Conservation (phyloP, 768 basidiomycete species). For the Agaricus bisporus region DNA sequence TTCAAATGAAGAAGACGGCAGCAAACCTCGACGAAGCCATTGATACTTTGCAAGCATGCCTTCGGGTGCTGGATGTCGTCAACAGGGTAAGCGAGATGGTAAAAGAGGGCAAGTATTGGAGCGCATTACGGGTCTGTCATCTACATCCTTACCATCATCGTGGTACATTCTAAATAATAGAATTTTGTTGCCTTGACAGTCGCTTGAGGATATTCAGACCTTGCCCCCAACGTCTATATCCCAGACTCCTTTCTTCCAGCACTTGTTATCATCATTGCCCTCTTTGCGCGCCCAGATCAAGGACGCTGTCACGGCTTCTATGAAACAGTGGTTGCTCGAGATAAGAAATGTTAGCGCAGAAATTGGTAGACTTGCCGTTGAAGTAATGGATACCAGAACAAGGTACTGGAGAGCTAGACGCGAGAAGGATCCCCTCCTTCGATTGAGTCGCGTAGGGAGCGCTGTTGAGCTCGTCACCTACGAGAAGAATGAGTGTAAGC, state of each 20-base stretch:
- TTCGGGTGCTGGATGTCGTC: conserved; percentile 89
- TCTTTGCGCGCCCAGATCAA: conserved; percentile 86
- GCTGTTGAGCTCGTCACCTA: conserved; percentile 89
- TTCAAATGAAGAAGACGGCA: conserved; percentile 90
- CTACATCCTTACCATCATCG: conserved; percentile 21
- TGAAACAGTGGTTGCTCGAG: conserved; percentile 96
- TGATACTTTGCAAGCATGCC: conserved; percentile 88
- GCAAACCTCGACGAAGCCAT: conserved; percentile 95
- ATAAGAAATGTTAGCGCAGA: conserved; percentile 83
- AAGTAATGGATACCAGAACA: conserved; percentile 81
- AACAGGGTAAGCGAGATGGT: conserved; percentile 93
- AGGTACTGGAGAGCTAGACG: conserved; percentile 78
- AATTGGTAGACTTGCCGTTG: conserved; percentile 83
- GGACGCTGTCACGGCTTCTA: conserved; percentile 88
- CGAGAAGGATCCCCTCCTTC: conserved; percentile 78
- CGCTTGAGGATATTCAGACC: conserved; percentile 89
- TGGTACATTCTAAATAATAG: conserved; percentile 24
- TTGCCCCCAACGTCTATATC: conserved; percentile 86
- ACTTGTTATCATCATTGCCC: conserved; percentile 87
- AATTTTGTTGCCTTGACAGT: conserved; percentile 44
- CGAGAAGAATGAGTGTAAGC: conserved; percentile 92
- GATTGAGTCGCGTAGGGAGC: conserved; percentile 77
- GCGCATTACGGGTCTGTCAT: conserved; percentile 82
- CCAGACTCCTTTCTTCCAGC: conserved; percentile 89
- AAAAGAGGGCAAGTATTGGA: conserved; percentile 91